These are phyloP conservation scores for Rhodotorula graminis DNA, from an alignment of 768 basidiomycete species.

Conservation along the genomic window DNA sequence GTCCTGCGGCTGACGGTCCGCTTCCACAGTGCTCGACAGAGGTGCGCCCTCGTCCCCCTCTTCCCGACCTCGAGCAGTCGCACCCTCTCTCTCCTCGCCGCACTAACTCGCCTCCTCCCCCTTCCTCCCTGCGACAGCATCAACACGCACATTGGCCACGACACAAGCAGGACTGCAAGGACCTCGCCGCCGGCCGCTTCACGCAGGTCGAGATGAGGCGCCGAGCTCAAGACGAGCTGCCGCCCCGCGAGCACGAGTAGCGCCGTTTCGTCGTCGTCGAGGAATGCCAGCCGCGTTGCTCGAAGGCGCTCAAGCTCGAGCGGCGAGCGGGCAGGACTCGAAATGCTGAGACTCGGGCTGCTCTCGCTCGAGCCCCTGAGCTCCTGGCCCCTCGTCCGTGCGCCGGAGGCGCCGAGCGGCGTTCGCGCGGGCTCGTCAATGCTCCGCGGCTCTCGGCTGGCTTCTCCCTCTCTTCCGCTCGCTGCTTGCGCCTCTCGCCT, in stretches of 20 bases:
- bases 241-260: background rate
- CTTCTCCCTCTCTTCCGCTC: background rate
- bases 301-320: no score
- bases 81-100: background rate
- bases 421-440: background rate
- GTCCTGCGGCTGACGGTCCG: no score
- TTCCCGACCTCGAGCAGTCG: no score
- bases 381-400: no score
- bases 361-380: no score
- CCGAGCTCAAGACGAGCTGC: background rate
- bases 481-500: no score
- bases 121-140: slow-evolving; percentile 8
- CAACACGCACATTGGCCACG: slow-evolving; percentile 14
- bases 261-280: no score
- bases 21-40: slow-evolving; percentile 21
- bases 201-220: slow-evolving; percentile 24
- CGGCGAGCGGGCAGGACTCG: no score
- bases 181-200: slow-evolving; percentile 8
- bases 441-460: background rate
- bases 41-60: background rate
- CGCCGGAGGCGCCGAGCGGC: no score
- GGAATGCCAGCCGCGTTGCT: no score
- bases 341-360: no score
- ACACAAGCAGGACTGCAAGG: slow-evolving; percentile 32
- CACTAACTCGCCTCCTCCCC: background rate